Base-by-base conservation (phyloP, 2,329 filamentous ascomycete species). In the Ophiocordyceps camponoti-saundersi region DNA sequence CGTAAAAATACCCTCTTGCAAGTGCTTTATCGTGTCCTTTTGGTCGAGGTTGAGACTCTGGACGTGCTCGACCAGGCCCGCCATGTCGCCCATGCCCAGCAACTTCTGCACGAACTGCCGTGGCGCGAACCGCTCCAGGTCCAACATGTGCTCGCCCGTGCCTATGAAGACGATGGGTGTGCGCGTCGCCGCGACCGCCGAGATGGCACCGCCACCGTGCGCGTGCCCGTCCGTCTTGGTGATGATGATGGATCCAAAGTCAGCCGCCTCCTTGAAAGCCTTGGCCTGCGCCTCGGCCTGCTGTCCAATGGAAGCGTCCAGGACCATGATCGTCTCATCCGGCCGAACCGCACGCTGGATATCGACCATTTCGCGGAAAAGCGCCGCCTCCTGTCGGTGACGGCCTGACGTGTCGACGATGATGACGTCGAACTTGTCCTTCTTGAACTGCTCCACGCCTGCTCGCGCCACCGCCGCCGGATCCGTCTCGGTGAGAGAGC, bases 21-120 rank as follows among this genome's bases (percentile, higher is more conserved):
- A 93, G 68, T 98, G 90, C 71, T 98, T 98, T 74, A 98, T 95
- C 3, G 92, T 96, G 57, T 96, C 90, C 66, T 98, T 96, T 55
- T 95, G 92, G 64, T 96, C 89, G 45, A 95, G 77, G 61, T 94
- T 95, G 46, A 98, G 75, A 30, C 83, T 86, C 62, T 98, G 92
- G 1, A 98, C 92, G 60, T 98, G 92, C 65, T 98, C 92, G 12
- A 98, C 85, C 30, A 98, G 67, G 0, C 92, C 90, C 23, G 85
- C 82, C 73, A 98, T 93, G 58, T 98, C 92, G 43, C 92, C 92
- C 88, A 96, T 96, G 45, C 92, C 92, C 15, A 98, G 73, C 7
- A 98, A 70, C 65, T 95, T 98, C 54, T 83, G 85, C 43, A 98
- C 80, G 58, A 98, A 98, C 44, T 90, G 84, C 58, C 93, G 82